Evolutionary conservation across 2,329 filamentous ascomycete species (phyloP).

Genomic region (Monilinia vaccinii-corymbosi): DNA sequence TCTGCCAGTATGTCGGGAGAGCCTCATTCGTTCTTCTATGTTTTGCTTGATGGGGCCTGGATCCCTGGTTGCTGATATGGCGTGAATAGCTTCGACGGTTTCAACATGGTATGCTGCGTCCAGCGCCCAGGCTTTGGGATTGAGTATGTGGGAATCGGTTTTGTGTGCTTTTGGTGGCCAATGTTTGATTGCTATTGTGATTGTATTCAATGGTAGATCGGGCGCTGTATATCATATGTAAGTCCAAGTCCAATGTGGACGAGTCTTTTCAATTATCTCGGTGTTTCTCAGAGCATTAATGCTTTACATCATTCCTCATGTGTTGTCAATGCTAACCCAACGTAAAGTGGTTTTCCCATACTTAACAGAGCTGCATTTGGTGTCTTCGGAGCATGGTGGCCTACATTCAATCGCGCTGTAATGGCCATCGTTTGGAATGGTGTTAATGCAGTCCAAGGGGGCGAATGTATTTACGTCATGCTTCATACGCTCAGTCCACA

Average conservation of each 20-base stretch:
- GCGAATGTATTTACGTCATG: constrained; percentile 34
- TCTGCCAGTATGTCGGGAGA: constrained; percentile 2
- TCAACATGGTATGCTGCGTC: constrained; percentile 34
- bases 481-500: constrained; percentile 35
- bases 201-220: constrained; percentile 35
- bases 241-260: background rate
- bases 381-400: constrained; percentile 37
- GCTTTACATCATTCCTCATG: background rate
- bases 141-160: constrained; percentile 42
- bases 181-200: constrained; percentile 33
- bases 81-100: constrained; percentile 28
- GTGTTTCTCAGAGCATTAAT: background rate
- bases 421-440: constrained; percentile 34
- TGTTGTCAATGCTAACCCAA: background rate
- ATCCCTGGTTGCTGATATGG: background rate
- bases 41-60: too few relatives aligned
- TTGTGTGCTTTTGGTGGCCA: constrained; percentile 35
- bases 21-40: too few relatives aligned
- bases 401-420: constrained; percentile 35
- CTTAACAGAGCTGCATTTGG: constrained; percentile 36
- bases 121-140: constrained; percentile 34
- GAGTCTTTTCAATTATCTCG: background rate
- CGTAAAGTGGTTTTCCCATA: constrained; percentile 31
- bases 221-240: constrained; percentile 37
- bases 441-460: constrained; percentile 30